phyloP scores from a whole-genome alignment of 805 yeast species.

The Starmerella geochares region DNA sequence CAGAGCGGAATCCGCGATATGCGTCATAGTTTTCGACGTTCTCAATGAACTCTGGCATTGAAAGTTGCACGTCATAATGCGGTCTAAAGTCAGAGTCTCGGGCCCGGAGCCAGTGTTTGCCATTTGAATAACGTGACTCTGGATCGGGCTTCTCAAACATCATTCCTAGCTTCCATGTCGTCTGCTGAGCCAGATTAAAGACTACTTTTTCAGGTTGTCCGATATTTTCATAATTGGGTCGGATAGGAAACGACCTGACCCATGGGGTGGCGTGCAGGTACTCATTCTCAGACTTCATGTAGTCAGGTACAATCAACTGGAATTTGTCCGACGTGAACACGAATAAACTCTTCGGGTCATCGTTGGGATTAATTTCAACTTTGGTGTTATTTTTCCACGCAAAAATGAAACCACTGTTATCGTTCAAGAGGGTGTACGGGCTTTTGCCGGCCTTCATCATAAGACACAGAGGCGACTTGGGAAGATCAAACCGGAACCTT shows the following conservation, averaged over 20 bases:
- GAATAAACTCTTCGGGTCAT: constrained; percentile 59
- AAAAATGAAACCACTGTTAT: constrained; percentile 66
- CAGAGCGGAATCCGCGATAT: constrained; percentile 67
- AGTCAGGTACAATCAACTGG: constrained; percentile 68
- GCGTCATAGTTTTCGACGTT: constrained; percentile 59
- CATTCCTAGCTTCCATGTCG: constrained; percentile 69
- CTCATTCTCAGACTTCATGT: constrained; percentile 37
- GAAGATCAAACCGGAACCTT: constrained; percentile 44
- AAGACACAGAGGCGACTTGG: constrained; percentile 36
- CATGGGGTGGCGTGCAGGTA: constrained; percentile 26
- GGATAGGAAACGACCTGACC: constrained; percentile 28
- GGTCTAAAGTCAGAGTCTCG: constrained; percentile 45
- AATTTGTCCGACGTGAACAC: constrained; percentile 53
- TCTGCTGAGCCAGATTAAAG: constrained; percentile 55
- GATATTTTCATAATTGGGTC: constrained; percentile 25
- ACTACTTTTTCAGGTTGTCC: constrained; percentile 37
- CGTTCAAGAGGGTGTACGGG: constrained; percentile 63
- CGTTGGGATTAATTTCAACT: constrained; percentile 53
- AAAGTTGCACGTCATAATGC: constrained; percentile 54
- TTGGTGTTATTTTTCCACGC: constrained; percentile 55
- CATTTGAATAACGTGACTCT: background rate
- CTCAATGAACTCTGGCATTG: constrained; percentile 44
- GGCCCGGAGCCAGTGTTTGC: constrained; percentile 1
- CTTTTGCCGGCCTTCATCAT: constrained; percentile 57
- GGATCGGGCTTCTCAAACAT: constrained; percentile 52